These are phyloP conservation scores for Macrolepiota dolichaula DNA, from an alignment of 768 basidiomycete genomes.

Conservation along the genomic window DNA sequence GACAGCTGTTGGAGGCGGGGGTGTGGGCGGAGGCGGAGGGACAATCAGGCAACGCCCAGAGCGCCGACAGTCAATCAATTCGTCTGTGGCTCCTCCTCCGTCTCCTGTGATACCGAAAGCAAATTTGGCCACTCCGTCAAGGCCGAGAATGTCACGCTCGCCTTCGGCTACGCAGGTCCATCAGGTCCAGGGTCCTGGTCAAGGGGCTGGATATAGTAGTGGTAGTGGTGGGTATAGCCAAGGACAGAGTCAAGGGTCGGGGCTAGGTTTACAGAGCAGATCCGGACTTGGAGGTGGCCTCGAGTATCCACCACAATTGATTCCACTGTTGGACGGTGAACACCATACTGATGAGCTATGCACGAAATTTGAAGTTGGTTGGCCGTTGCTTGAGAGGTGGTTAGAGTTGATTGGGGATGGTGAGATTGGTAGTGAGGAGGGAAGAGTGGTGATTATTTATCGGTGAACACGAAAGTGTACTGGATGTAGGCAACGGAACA, in stretches of 20 bases:
- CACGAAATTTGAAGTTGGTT: constrained; percentile 76
- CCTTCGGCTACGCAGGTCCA: constrained; percentile 46
- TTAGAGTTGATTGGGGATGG: constrained; percentile 57
- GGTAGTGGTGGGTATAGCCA: background rate
- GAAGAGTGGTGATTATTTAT: constrained; percentile 76
- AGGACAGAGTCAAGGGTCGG: constrained; percentile 9
- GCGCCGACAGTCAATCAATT: constrained; percentile 38
- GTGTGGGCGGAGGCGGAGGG: background rate
- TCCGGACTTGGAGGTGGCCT: background rate
- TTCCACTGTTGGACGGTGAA: constrained; percentile 74
- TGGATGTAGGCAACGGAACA: background rate
- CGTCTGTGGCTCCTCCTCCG: constrained; percentile 30
- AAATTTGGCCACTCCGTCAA: constrained; percentile 29
- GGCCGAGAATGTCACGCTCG: constrained; percentile 52
- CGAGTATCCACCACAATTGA: constrained; percentile 52
- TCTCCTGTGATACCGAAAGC: constrained; percentile 37
- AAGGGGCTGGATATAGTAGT: background rate
- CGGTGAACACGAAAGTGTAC: constrained; percentile 32
- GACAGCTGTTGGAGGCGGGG: constrained; percentile 1
- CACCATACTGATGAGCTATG: constrained; percentile 93
- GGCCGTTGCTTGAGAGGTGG: constrained; percentile 80
- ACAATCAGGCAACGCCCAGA: background rate
- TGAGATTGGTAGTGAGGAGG: constrained; percentile 63
- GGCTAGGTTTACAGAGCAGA: constrained; percentile 18
- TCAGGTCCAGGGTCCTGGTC: background rate